These are phyloP conservation scores for Eremothecium gossypii DNA, from an alignment of 1,139 yeast species.

Conservation along the genomic window DNA sequence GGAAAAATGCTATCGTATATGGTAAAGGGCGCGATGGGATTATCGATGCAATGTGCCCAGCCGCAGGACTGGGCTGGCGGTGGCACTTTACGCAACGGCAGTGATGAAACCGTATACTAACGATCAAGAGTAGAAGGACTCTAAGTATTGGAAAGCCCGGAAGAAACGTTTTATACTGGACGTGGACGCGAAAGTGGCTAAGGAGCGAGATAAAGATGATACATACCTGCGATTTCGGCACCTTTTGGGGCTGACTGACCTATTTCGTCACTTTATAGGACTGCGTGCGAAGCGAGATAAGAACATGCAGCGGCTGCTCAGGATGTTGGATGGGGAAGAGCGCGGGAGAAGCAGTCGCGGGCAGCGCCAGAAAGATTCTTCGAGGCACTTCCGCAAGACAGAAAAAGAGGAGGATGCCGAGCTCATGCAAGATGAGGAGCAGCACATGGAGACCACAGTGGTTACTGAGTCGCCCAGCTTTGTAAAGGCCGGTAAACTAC, in stretches of 20 bases:
- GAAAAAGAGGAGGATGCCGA: slow-evolving; percentile 69
- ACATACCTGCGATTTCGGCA: slow-evolving; percentile 57
- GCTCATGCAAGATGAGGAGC: slow-evolving; percentile 45
- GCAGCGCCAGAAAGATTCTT: slow-evolving; percentile 13
- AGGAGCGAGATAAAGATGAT: slow-evolving; percentile 53
- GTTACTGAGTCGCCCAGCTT: slow-evolving; percentile 56
- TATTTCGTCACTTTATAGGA: slow-evolving; percentile 61
- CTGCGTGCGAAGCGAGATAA: slow-evolving; percentile 56
- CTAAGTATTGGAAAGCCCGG: slow-evolving; percentile 35
- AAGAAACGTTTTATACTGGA: slow-evolving; percentile 40
- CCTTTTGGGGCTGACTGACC: slow-evolving; percentile 53
- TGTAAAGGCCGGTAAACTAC: slow-evolving; percentile 48
- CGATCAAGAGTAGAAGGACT: slow-evolving; percentile 1
- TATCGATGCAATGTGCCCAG: too few species aligned
- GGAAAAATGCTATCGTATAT: too few species aligned
- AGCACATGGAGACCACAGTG: slow-evolving; percentile 21
- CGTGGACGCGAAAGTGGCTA: slow-evolving; percentile 50
- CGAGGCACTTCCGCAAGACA: slow-evolving; percentile 45
- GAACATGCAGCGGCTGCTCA: slow-evolving; percentile 41
- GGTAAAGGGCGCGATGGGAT: too few species aligned
- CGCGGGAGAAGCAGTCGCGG: slow-evolving; percentile 12
- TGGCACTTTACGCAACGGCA: too few species aligned
- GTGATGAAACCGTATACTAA: too few species aligned
- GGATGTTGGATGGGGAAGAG: slow-evolving; percentile 27
- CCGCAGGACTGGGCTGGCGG: too few species aligned